phyloP scores from a whole-genome alignment of 2,329 filamentous ascomycete genomes.

The Fusarium acutatum region DNA sequence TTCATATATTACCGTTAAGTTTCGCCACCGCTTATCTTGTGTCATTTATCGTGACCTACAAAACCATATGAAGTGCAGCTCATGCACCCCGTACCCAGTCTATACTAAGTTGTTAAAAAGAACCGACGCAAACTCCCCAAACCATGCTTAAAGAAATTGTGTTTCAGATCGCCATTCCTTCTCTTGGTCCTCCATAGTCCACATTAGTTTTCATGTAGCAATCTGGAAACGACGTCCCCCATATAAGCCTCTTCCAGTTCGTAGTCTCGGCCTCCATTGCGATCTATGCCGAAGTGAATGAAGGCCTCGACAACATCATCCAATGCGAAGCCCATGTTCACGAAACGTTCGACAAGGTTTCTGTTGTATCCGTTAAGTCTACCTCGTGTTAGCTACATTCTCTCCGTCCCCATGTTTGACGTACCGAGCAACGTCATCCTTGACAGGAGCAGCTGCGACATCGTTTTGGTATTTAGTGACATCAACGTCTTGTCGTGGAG shows the following conservation, averaged over 20 bases:
- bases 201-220: constrained; percentile 77
- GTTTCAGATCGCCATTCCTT: constrained; percentile 1
- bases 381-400: neutral
- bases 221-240: constrained; percentile 85
- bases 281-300: constrained; percentile 80
- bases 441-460: constrained; percentile 48
- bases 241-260: constrained; percentile 90
- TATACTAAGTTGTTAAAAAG: constrained; percentile 12
- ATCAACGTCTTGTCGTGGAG: constrained; percentile 61
- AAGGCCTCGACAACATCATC: constrained; percentile 89
- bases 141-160: constrained; percentile 30
- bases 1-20: neutral
- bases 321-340: constrained; percentile 90
- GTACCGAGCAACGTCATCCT: constrained; percentile 44
- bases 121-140: constrained; percentile 34
- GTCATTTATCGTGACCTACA: neutral
- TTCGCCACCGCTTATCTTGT: neutral
- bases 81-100: constrained; percentile 7
- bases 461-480: constrained; percentile 59
- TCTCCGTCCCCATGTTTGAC: neutral
- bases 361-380: constrained; percentile 91
- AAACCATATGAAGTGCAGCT: neutral
- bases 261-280: constrained; percentile 80
- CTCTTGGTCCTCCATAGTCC: neutral
- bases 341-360: constrained; percentile 82